Evolutionary conservation across 164 flowering plant species (phyloP).

Genomic region (Macadamia integrifolia): DNA sequence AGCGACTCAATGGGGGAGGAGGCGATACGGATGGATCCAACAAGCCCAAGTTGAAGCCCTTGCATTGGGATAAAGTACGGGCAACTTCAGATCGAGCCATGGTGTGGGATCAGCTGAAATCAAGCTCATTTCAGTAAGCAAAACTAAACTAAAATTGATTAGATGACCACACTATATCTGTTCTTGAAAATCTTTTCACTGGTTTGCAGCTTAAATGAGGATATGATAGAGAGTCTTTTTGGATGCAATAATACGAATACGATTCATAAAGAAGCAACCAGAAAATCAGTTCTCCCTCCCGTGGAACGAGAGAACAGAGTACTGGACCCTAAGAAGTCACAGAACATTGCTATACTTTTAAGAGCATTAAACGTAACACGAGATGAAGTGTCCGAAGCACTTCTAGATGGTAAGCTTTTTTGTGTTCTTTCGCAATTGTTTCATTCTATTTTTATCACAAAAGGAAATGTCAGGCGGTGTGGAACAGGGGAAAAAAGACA

Average conservation of each 20-base stretch:
- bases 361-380: conserved; percentile 91
- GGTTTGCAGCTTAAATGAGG: conserved; percentile 74
- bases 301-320: conserved; percentile 68
- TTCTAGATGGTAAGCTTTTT: conserved; percentile 61
- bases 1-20: conserved; percentile 30
- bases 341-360: conserved; percentile 89
- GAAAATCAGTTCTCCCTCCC: conserved; percentile 54
- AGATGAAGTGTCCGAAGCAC: conserved; percentile 93
- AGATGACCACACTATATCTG: not conserved
- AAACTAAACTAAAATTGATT: not conserved
- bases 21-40: conserved; percentile 43
- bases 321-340: conserved; percentile 94
- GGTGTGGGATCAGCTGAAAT: conserved; percentile 94
- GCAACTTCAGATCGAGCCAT: conserved; percentile 89
- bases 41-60: conserved; percentile 77
- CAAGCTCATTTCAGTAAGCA: conserved; percentile 95
- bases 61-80: conserved; percentile 98
- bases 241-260: conserved; percentile 62
- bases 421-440: conserved; percentile 2
- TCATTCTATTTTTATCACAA: not conserved
- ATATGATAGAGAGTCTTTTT: conserved; percentile 89
- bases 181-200: conserved; percentile 8
- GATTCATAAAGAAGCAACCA: conserved; percentile 46
- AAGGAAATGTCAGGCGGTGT: not conserved
- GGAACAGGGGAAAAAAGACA: no score